These are phyloP conservation scores for Thermoascus crustaceus DNA, from an alignment of 2,329 filamentous ascomycete genomes.

Conservation along the genomic window DNA sequence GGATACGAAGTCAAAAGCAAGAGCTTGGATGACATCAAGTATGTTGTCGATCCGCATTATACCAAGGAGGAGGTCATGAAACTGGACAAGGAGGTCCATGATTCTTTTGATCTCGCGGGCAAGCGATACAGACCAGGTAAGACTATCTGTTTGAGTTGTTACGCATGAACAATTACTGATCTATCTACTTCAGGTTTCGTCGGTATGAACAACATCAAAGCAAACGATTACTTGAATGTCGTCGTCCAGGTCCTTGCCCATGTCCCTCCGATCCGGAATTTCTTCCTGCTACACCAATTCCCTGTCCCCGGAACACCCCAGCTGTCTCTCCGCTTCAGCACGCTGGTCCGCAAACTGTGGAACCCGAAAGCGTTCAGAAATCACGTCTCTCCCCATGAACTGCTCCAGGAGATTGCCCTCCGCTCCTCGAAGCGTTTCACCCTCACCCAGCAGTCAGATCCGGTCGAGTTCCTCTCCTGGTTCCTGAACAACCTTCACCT, in stretches of 20 bases:
- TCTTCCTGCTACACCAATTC: conserved; percentile 80
- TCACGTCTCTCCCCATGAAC: conserved; percentile 93
- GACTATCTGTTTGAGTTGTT: conserved; percentile 4
- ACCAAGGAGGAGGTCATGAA: conserved; percentile 69
- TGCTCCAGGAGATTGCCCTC: conserved; percentile 88
- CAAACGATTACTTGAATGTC: conserved; percentile 97
- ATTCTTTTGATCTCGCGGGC: conserved; percentile 68
- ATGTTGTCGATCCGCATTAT: conserved; percentile 87
- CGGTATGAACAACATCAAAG: conserved; percentile 99
- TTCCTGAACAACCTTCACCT: conserved; percentile 94
- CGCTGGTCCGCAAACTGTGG: conserved; percentile 93
- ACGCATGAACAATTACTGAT: conserved; percentile 4
- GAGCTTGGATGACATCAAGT: conserved; percentile 95
- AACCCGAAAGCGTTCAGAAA: conserved; percentile 93
- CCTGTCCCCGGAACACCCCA: conserved; percentile 56
- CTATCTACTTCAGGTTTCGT: conserved; percentile 63
- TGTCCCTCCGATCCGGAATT: conserved; percentile 82
- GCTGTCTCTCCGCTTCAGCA: conserved; percentile 78
- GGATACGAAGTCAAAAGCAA: conserved; percentile 95
- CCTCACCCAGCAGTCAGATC: conserved; percentile 83
- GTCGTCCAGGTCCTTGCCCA: conserved; percentile 87
- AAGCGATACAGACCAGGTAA: conserved; percentile 74
- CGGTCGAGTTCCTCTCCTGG: conserved; percentile 94
- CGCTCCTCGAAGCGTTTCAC: conserved; percentile 89
- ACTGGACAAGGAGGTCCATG: conserved; percentile 57